Percentiles rank a stretch among this genome's conserved stretches.
Conservation (phyloP, 2,329 filamentous ascomycete genomes). For the Cladophialophora yegresii region DNA sequence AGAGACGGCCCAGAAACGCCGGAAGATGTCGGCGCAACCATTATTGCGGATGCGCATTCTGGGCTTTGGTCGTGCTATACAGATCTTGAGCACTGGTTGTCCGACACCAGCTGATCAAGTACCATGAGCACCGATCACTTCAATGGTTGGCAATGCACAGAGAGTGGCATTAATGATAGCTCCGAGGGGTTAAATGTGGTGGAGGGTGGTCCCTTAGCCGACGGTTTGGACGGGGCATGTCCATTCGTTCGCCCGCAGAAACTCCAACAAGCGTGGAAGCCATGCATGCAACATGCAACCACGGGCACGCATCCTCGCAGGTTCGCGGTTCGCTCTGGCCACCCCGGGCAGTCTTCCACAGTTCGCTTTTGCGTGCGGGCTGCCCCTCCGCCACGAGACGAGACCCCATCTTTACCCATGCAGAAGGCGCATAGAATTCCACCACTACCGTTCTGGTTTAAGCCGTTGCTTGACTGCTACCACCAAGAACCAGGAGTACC, state of each 20-base stretch:
- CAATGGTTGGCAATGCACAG: not conserved
- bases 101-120: not conserved
- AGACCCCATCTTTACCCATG: constrained; percentile 13
- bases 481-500: constrained; percentile 12
- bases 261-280: constrained; percentile 10
- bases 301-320: constrained; percentile 12
- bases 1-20: constrained; percentile 5
- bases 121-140: not conserved
- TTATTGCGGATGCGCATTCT: not conserved
- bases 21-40: not conserved
- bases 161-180: not conserved
- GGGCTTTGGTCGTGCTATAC: not conserved
- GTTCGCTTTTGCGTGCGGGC: constrained; percentile 18
- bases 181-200: constrained; percentile 2
- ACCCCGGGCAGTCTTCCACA: not conserved
- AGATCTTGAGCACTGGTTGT: not conserved
- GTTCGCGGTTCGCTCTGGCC: constrained; percentile 14
- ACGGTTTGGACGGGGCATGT: not conserved
- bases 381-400: constrained; percentile 20
- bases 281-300: constrained; percentile 19
- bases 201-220: not conserved
- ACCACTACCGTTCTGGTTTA: constrained; percentile 11
- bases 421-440: constrained; percentile 17
- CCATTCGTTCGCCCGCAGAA: constrained; percentile 6
- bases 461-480: not conserved